Conservation (phyloP, 805 yeast species). For the Myxozyma vanderwaltii region DNA sequence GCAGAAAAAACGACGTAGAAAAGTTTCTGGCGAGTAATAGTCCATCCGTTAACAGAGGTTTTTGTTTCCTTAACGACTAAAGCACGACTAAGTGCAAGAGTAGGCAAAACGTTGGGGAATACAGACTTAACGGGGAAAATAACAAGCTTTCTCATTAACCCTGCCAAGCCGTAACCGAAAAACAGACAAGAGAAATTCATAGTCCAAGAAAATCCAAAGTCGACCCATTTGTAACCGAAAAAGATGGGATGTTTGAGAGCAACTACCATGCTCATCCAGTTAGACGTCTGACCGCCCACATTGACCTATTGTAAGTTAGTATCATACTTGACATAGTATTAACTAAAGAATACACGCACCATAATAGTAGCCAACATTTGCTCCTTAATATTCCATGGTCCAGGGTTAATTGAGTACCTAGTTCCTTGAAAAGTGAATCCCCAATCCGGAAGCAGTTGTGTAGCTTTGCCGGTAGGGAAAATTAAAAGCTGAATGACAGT, state of each 20-base stretch:
- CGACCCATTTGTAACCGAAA: slow-evolving; percentile 27
- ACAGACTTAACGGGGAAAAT: slow-evolving; percentile 52
- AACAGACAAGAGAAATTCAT: slow-evolving; percentile 59
- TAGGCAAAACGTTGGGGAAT: slow-evolving; percentile 55
- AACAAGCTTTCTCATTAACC: slow-evolving; percentile 58
- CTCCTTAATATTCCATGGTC: slow-evolving; percentile 66
- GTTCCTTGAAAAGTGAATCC: slow-evolving; percentile 39
- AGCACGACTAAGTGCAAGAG: slow-evolving; percentile 53
- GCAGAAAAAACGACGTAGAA: slow-evolving; percentile 50
- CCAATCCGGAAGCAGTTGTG: slow-evolving; percentile 22
- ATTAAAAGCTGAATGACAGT: slow-evolving; percentile 66
- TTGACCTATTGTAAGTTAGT: slow-evolving; percentile 22
- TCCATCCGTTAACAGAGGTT: slow-evolving; percentile 61
- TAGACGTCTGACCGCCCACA: slow-evolving; percentile 28
- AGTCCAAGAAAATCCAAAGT: slow-evolving; percentile 55
- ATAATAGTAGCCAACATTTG: slow-evolving; percentile 61
- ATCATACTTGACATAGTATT: neutral
- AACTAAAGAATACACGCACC: neutral
- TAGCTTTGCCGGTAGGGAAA: slow-evolving; percentile 57
- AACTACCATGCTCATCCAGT: slow-evolving; percentile 13
- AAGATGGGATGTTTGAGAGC: slow-evolving; percentile 13
- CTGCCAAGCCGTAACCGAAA: slow-evolving; percentile 68
- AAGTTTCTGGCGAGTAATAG: slow-evolving; percentile 53
- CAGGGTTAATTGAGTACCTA: slow-evolving; percentile 55
- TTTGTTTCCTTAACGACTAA: slow-evolving; percentile 48